Percentiles rank a stretch among this genome's conserved stretches.
Evolutionary conservation across 345 rosid genomes (phyloP).

Genomic region (Raphanus raphanistrum): DNA sequence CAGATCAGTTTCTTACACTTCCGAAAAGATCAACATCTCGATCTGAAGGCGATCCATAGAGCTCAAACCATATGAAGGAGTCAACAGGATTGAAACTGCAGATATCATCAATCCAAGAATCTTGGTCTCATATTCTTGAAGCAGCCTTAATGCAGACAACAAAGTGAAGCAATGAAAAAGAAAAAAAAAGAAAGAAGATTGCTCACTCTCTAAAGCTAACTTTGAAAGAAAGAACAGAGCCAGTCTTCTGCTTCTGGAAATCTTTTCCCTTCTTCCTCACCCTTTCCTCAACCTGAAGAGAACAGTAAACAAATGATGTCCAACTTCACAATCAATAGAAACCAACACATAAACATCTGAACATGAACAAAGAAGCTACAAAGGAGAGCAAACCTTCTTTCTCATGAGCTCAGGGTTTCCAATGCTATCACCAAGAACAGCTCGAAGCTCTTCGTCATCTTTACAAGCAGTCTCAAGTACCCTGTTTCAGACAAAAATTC

Average conservation of each 20-base stretch:
- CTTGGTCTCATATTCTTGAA: neutral
- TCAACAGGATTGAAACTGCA: slow-evolving; percentile 81
- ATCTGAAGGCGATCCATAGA: slow-evolving; percentile 81
- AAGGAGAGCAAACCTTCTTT: slow-evolving; percentile 51
- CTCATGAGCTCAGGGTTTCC: slow-evolving; percentile 90
- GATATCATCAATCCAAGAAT: slow-evolving; percentile 6
- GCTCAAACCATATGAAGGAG: slow-evolving; percentile 89
- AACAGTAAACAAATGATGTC: neutral
- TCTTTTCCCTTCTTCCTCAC: slow-evolving; percentile 75
- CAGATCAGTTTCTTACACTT: slow-evolving; percentile 50
- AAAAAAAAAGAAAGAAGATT: neutral
- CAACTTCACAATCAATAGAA: neutral
- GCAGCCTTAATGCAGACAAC: neutral
- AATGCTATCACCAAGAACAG: slow-evolving; percentile 85
- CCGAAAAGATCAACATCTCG: slow-evolving; percentile 82
- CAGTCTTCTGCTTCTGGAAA: slow-evolving; percentile 71
- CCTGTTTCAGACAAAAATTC: slow-evolving; percentile 38
- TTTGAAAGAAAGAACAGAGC: slow-evolving; percentile 85
- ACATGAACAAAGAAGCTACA: neutral
- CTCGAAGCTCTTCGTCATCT: slow-evolving; percentile 77
- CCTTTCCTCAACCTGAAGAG: slow-evolving; percentile 71
- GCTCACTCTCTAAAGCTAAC: slow-evolving; percentile 89
- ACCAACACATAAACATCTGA: slow-evolving; percentile 25
- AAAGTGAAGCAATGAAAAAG: neutral
- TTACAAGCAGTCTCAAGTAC: slow-evolving; percentile 77